Evolutionary conservation across 768 basidiomycete species (phyloP).

Genomic region (Lactifluus echinatus): DNA sequence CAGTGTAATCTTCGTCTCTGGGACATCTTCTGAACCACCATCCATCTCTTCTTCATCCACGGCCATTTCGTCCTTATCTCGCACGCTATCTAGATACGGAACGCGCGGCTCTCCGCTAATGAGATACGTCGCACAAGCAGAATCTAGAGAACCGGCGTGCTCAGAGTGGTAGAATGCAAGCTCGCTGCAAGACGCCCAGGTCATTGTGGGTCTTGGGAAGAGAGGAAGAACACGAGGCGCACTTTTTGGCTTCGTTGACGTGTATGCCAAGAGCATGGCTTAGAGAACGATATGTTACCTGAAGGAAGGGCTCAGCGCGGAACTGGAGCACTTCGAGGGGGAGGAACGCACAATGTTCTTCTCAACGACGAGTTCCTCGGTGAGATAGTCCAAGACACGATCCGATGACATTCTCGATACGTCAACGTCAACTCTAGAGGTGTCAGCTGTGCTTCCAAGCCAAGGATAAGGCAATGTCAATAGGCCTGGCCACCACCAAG

Average conservation of each 20-base stretch:
- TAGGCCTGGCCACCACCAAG: too few species aligned
- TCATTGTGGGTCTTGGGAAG: neutral
- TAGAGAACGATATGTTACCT: slow-evolving; percentile 77
- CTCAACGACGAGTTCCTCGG: slow-evolving; percentile 39
- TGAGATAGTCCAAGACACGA: slow-evolving; percentile 33
- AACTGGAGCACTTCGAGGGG: too few species aligned
- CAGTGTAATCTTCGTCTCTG: slow-evolving; percentile 43
- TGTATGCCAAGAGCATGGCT: slow-evolving; percentile 64
- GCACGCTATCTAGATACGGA: neutral
- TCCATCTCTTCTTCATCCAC: slow-evolving; percentile 31
- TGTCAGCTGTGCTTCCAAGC: neutral
- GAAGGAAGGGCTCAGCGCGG: neutral
- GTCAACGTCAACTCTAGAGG: neutral
- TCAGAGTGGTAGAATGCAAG: slow-evolving; percentile 49
- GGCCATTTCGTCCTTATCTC: slow-evolving; percentile 27
- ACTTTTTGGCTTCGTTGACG: slow-evolving; percentile 78
- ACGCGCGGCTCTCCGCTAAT: slow-evolving; percentile 44
- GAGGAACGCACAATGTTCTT: slow-evolving; percentile 33
- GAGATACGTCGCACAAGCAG: slow-evolving; percentile 60
- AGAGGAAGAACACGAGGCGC: slow-evolving; percentile 17
- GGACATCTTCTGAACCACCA: slow-evolving; percentile 36
- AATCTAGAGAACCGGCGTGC: slow-evolving; percentile 33
- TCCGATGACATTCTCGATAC: slow-evolving; percentile 14
- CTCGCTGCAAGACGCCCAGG: slow-evolving; percentile 36
- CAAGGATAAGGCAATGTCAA: neutral